Evolutionary conservation across 169 alveolate genomes (phyloP).

Genomic region (Nephromyces sp.): DNA sequence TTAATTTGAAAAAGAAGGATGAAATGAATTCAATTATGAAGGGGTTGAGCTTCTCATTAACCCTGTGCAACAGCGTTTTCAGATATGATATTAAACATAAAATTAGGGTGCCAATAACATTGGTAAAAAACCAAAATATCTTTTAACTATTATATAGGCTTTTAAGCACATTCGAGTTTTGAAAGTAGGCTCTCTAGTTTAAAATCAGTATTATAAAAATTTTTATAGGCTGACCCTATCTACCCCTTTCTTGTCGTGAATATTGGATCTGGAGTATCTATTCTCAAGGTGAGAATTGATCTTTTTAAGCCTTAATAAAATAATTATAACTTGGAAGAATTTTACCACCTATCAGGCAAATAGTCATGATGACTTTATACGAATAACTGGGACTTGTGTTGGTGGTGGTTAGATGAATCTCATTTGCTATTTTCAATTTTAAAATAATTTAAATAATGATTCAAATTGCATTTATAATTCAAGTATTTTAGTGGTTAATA

Average conservation of each 20-base stretch:
- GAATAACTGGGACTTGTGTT: conserved; percentile 78
- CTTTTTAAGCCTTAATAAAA: no score
- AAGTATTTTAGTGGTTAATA: no score
- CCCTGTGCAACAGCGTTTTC: conserved; percentile 50
- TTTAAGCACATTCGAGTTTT: no score
- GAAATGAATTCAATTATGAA: conserved; percentile 67
- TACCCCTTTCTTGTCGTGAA: conserved; percentile 70
- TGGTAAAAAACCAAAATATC: conserved; percentile 14
- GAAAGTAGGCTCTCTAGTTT: no score
- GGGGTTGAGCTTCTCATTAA: conserved; percentile 59
- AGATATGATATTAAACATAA: conserved; percentile 47
- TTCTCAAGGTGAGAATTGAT: conserved; percentile 66
- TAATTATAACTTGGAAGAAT: no score
- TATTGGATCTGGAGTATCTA: conserved; percentile 83
- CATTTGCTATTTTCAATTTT: not conserved
- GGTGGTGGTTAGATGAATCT: conserved; percentile 68
- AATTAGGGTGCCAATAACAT: conserved; percentile 35
- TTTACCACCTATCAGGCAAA: conserved; percentile 23
- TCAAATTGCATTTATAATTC: no score
- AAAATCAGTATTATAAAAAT: no score
- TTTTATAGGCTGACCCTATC: conserved; percentile 24
- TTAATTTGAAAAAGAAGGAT: conserved; percentile 57
- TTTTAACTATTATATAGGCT: no score
- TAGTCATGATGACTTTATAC: conserved; percentile 39
- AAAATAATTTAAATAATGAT: no score